Conservation (phyloP, 345 rosid genomes). For the Ceriops tagal region DNA sequence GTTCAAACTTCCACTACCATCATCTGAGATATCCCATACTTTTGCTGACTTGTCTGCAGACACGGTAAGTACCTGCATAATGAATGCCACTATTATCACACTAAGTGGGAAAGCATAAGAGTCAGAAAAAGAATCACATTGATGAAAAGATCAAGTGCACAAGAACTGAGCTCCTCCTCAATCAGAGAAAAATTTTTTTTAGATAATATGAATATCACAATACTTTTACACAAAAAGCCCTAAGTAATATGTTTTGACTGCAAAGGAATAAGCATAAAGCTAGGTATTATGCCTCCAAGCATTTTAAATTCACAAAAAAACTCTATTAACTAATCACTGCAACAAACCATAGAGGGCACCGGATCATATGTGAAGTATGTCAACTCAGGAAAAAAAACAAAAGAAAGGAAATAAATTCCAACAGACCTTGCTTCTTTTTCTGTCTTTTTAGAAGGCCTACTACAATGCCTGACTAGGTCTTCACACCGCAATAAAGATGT, state of each 20-base stretch:
- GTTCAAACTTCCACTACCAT: conserved; percentile 60
- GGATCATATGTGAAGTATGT: too few relatives aligned
- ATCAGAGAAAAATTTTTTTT: neutral
- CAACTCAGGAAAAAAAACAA: too few relatives aligned
- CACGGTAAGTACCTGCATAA: conserved; percentile 66
- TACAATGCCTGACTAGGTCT: too few relatives aligned
- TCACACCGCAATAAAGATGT: neutral
- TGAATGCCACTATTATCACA: conserved; percentile 9
- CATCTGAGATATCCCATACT: conserved; percentile 80
- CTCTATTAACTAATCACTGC: too few relatives aligned
- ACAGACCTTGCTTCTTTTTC: too few relatives aligned
- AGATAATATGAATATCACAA: neutral
- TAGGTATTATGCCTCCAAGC: neutral
- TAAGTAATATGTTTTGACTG: neutral
- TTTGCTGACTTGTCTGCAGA: conserved; percentile 98
- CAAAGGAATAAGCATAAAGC: neutral
- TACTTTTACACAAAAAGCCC: neutral
- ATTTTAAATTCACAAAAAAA: neutral
- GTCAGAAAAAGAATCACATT: neutral
- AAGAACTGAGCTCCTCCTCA: neutral
- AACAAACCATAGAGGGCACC: too few relatives aligned
- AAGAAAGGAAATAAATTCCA: too few relatives aligned
- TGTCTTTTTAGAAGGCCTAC: too few relatives aligned
- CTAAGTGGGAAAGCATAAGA: too few relatives aligned
- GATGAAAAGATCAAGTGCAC: neutral